A percentile compares a stretch with the other conserved stretches of the same genome.
Evolutionary conservation across 768 basidiomycete species (phyloP).

Genomic region (Fomitopsis pulvina): DNA sequence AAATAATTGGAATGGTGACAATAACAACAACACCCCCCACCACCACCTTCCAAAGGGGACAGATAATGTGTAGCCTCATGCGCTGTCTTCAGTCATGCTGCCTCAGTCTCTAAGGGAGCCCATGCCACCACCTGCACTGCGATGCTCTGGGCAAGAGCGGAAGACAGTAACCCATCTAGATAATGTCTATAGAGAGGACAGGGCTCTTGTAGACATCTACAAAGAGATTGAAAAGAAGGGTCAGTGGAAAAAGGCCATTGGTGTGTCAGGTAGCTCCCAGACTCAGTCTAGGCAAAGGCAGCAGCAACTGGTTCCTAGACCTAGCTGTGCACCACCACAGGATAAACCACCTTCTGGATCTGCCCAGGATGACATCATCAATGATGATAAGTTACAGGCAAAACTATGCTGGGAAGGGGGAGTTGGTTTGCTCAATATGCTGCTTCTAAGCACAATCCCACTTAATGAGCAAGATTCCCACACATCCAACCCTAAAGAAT

Average conservation of each 20-base stretch:
- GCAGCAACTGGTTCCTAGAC: constrained; percentile 5
- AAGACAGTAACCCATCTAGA: neutral
- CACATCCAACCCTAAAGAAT: no score
- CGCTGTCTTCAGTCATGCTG: no score
- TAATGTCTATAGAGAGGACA: constrained; percentile 1
- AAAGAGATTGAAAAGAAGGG: constrained; percentile 7
- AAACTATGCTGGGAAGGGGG: neutral
- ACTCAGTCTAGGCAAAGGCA: neutral
- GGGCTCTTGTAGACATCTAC: neutral
- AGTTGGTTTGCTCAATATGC: neutral
- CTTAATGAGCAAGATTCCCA: no score
- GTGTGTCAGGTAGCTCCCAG: neutral
- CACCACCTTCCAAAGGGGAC: no score
- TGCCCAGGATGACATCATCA: neutral
- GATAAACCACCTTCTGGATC: neutral
- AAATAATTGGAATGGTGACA: no score
- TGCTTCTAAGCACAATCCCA: no score
- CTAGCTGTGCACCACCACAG: constrained; percentile 1
- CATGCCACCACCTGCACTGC: no score
- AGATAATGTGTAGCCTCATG: no score
- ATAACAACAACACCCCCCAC: no score
- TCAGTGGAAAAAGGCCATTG: constrained; percentile 4
- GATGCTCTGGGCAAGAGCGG: no score
- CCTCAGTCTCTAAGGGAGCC: neutral
- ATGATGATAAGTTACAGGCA: neutral